Conservation (phyloP, 1,284 basidiomycete species). For the Naganishia sp. region DNA sequence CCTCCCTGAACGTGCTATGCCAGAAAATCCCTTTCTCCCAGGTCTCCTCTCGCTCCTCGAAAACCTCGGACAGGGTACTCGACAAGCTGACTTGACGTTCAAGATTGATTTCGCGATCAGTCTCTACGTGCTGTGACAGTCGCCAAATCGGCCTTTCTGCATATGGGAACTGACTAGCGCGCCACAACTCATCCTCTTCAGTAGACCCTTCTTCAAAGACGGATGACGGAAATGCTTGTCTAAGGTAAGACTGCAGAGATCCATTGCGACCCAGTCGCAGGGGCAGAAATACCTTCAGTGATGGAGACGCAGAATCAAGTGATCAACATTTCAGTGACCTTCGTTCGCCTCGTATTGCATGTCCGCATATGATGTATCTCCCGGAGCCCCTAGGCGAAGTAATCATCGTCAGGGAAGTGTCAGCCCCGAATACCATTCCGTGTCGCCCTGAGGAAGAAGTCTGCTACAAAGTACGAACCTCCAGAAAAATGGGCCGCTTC, state of each 20-base stretch:
- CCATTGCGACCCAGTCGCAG: neutral
- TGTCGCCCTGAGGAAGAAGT: no score
- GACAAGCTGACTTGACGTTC: conserved; percentile 62
- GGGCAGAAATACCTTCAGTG: neutral
- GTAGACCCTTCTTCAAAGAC: conserved; percentile 66
- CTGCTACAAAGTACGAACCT: conserved; percentile 35
- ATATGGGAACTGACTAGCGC: conserved; percentile 38
- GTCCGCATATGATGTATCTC: conserved; percentile 51
- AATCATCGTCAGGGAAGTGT: no score
- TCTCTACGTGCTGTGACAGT: conserved; percentile 31
- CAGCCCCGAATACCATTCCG: no score
- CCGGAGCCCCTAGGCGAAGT: conserved; percentile 40
- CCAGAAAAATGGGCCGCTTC: conserved; percentile 45
- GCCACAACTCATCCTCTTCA: conserved; percentile 74
- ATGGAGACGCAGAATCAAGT: neutral
- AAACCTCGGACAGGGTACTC: conserved; percentile 66
- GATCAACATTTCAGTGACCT: conserved; percentile 54
- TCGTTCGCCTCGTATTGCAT: conserved; percentile 46
- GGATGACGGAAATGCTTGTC: conserved; percentile 62
- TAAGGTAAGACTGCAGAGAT: conserved; percentile 57
- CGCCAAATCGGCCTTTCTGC: neutral
- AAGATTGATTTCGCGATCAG: conserved; percentile 64
- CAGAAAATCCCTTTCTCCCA: neutral
- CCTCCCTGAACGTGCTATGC: no score
- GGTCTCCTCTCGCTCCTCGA: conserved; percentile 48